These are phyloP conservation scores for Botrytis byssoidea DNA, from an alignment of 2,329 filamentous ascomycete genomes.

Conservation along the genomic window DNA sequence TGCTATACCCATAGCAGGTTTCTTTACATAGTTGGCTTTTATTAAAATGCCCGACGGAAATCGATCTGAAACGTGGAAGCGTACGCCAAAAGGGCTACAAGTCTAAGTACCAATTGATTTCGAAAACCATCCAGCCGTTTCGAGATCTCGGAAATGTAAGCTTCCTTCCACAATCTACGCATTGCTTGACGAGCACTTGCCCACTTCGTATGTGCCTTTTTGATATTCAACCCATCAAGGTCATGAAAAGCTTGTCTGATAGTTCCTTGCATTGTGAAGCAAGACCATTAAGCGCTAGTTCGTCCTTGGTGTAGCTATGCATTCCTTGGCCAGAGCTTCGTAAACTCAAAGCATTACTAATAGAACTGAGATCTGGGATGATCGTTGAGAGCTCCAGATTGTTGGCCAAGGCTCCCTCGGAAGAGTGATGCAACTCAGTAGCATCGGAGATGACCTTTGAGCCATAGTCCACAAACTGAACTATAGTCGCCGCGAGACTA, in stretches of 20 bases:
- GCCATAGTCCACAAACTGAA: conserved; percentile 1
- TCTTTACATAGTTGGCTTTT: background rate
- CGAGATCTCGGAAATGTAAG: background rate
- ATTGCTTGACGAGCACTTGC: background rate
- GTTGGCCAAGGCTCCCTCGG: background rate
- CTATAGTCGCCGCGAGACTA: background rate
- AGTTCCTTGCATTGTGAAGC: background rate
- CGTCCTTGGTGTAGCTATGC: background rate
- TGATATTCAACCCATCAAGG: background rate
- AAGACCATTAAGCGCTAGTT: background rate
- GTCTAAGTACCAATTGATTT: background rate
- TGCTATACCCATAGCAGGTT: background rate
- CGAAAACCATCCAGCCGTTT: background rate
- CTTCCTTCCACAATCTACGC: background rate
- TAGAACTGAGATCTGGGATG: background rate
- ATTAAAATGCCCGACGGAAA: background rate
- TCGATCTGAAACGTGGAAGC: background rate
- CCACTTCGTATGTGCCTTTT: background rate
- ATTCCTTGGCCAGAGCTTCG: background rate
- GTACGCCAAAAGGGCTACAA: background rate
- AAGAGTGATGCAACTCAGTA: background rate
- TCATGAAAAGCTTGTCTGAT: background rate
- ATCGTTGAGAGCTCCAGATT: background rate
- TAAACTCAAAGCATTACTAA: background rate
- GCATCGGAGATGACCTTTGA: background rate